Evolutionary conservation across 768 basidiomycete genomes (phyloP), one percentile per base, ranked within the genome.

Genomic region (Hypholoma fasciculare): DNA sequence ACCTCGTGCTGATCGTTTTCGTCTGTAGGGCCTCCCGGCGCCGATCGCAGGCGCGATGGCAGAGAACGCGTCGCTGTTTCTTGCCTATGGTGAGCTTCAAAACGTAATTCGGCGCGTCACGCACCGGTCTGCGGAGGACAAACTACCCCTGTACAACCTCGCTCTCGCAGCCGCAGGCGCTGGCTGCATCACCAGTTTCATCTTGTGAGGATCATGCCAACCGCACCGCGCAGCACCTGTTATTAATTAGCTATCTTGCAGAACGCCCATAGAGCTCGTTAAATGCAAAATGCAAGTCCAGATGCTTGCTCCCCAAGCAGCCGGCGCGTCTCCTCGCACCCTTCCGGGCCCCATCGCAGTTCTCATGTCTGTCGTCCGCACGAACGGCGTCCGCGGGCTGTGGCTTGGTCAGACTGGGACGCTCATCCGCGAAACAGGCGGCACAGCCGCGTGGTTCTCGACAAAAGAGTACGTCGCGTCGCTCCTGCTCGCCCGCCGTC

Each of bases 1-100:
- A 12, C n/a, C 26, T 48, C 40, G 27, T 26, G 17, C 42, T 36
- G 14, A 38, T 54, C 43, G 13, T 27, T 23, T 48, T 16, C 9
- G 38, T 47, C 19, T 26, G 20, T 49, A 95, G 96, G 96, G 96
- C 14, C 78, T 98, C 3, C 94, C 96, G n/a, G 92, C 94, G 42
- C 96, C 96, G 0, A 79, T 99, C 30, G 85, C 89, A 0, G 96
- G 94, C 4, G 92, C 96, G 26, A 96, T 96, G 87, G 88, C 84
- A 1, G 96, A 98, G 73, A 98, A 96, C 62, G 96, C 96, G 1
- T 81, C 85, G 1, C 78, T 98, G 37, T 99, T 99, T 76, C 74
- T 97, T 47, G 78, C 90, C 5, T 98, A 98, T 69, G 86, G 85
- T 58, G 87, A 92, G 69, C 74, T 87, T n/a, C 89, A 94, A 71